phyloP scores from a whole-genome alignment of 768 basidiomycete genomes.

The Cyclocybe cylindracea region DNA sequence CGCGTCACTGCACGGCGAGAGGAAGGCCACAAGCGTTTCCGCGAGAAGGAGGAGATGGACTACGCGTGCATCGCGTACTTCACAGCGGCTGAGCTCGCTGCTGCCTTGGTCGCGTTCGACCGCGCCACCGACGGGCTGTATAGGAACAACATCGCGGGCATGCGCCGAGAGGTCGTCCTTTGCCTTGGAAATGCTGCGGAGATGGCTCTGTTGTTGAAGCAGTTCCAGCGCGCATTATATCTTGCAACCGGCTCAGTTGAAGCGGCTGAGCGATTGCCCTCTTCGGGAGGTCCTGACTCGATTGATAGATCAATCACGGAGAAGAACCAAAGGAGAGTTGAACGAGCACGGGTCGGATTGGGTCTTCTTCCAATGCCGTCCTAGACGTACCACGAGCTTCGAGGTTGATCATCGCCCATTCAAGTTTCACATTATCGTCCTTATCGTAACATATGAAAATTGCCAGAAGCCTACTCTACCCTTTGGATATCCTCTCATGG shows the following conservation, averaged over 20 bases:
- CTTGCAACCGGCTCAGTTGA: conserved; percentile 24
- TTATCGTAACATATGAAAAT: too few relatives aligned
- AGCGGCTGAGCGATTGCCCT: conserved; percentile 16
- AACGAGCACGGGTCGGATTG: too few relatives aligned
- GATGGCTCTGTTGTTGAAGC: conserved; percentile 26
- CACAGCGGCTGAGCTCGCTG: conserved; percentile 31
- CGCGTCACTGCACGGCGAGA: conserved; percentile 19
- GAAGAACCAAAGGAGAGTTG: conserved; percentile 25
- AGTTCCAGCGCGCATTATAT: conserved; percentile 22
- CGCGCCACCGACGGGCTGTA: conserved; percentile 25
- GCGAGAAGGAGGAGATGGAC: conserved; percentile 13
- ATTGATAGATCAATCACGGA: conserved; percentile 14
- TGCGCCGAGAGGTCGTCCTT: conserved; percentile 28
- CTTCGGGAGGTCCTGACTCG: conserved; percentile 5
- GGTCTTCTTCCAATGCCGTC: too few relatives aligned
- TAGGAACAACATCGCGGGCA: conserved; percentile 15
- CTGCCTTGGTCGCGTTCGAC: conserved; percentile 30
- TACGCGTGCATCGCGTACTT: conserved; percentile 23
- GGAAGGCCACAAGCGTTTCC: conserved; percentile 19
- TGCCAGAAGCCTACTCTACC: too few relatives aligned
- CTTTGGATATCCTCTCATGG: too few relatives aligned
- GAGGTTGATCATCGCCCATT: too few relatives aligned
- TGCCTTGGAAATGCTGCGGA: conserved; percentile 35
- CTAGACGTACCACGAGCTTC: too few relatives aligned
- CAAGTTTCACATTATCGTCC: too few relatives aligned